A percentile compares a stretch with the other conserved stretches of the same genome.
phyloP scores from a whole-genome alignment of 768 basidiomycete species.

The Panaeolus cyanescens region DNA sequence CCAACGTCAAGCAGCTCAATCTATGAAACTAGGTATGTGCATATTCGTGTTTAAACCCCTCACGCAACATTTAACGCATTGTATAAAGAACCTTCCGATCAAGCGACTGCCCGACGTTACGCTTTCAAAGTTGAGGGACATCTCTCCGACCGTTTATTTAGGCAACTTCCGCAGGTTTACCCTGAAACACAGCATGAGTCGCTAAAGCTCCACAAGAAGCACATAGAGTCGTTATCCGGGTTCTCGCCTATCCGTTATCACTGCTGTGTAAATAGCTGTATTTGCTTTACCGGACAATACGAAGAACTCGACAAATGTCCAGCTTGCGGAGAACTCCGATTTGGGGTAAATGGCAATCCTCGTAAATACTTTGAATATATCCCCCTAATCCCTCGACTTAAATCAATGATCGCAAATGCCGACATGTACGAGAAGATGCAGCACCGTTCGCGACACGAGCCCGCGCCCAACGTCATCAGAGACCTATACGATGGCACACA shows the following conservation, averaged over 20 bases:
- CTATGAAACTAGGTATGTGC: background rate
- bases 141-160: slow-evolving; percentile 1
- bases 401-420: slow-evolving; percentile 18
- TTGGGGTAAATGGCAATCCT: slow-evolving; percentile 18
- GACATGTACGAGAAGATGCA: slow-evolving; percentile 17
- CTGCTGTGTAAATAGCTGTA: slow-evolving; percentile 23
- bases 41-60: background rate
- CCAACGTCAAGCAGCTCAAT: slow-evolving; percentile 4
- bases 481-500: slow-evolving; percentile 35
- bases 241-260: slow-evolving; percentile 25
- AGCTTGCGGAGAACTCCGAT: slow-evolving; percentile 23
- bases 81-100: background rate
- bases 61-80: background rate
- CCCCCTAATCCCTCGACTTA: slow-evolving; percentile 25
- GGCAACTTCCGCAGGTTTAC: background rate
- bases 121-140: slow-evolving; percentile 4
- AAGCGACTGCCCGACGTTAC: background rate
- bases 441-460: slow-evolving; percentile 23
- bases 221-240: slow-evolving; percentile 19
- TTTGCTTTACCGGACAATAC: slow-evolving; percentile 17
- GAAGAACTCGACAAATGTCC: slow-evolving; percentile 23
- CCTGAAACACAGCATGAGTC: background rate
- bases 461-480: slow-evolving; percentile 16
- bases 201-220: background rate
- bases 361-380: slow-evolving; percentile 32